Percentiles rank a stretch among this genome's conserved stretches.
phyloP scores from a whole-genome alignment of 2,329 filamentous ascomycete genomes.

The Fonsecaea monophora region DNA sequence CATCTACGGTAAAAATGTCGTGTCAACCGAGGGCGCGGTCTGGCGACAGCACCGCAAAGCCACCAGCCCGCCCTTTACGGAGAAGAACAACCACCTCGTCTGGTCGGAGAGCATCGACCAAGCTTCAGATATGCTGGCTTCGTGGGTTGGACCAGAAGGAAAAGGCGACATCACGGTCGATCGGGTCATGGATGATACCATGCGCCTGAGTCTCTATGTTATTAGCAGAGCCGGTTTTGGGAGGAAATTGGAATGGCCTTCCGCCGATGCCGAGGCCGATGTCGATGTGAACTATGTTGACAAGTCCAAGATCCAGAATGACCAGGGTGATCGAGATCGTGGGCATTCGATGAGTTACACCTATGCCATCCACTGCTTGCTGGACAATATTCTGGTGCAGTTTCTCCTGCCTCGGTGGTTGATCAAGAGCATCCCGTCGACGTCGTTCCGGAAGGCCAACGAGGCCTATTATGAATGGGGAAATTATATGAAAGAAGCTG shows the following conservation, averaged over 20 bases:
- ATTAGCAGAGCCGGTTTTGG: conserved; percentile 77
- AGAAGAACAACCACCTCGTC: conserved; percentile 73
- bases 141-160: conserved; percentile 60
- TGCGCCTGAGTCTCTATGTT: conserved; percentile 66
- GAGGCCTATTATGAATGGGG: conserved; percentile 68
- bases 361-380: conserved; percentile 64
- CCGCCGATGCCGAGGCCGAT: conserved; percentile 54
- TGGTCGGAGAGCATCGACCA: conserved; percentile 70
- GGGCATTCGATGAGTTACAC: conserved; percentile 71
- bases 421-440: conserved; percentile 59
- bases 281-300: conserved; percentile 53
- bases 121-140: conserved; percentile 65
- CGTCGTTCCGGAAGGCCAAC: conserved; percentile 59
- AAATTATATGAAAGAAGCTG: conserved; percentile 73
- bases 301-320: conserved; percentile 44
- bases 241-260: conserved; percentile 63
- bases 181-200: conserved; percentile 68
- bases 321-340: conserved; percentile 40
- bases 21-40: conserved; percentile 70
- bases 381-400: conserved; percentile 69
- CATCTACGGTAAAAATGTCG: conserved; percentile 73
- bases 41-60: conserved; percentile 79
- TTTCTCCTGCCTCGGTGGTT: conserved; percentile 66
- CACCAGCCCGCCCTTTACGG: conserved; percentile 74
- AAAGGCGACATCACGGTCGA: conserved; percentile 58